These are phyloP conservation scores for Tephrocybe sp. DNA, from an alignment of 768 basidiomycete species.

Conservation along the genomic window DNA sequence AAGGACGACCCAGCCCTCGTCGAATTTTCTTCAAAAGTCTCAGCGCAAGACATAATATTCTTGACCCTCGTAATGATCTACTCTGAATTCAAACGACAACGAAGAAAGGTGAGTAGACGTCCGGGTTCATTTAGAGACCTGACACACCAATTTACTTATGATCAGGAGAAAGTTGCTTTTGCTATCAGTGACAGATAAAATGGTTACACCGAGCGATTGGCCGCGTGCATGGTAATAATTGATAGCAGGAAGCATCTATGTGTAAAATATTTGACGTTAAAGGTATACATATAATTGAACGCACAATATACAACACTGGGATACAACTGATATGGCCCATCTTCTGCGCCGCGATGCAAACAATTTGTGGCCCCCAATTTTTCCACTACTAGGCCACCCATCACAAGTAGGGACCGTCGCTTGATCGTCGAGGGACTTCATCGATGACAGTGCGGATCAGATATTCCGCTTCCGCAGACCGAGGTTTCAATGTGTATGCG, in stretches of 20 bases:
- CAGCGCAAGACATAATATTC: constrained; percentile 11
- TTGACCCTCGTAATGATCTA: constrained; percentile 15
- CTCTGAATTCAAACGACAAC: constrained; percentile 15
- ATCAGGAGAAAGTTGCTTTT: not conserved
- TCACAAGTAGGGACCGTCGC: constrained; percentile 19
- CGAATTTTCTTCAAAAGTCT: constrained; percentile 5
- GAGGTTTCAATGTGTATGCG: constrained; percentile 20
- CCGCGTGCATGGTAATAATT: not conserved
- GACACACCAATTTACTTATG: not conserved
- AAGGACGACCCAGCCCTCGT: constrained; percentile 11
- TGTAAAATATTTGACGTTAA: too few species aligned
- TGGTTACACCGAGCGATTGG: too few species aligned
- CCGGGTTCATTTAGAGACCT: not conserved
- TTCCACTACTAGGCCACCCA: too few species aligned
- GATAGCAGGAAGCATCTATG: not conserved
- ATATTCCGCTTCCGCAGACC: constrained; percentile 20
- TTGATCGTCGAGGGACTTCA: constrained; percentile 15
- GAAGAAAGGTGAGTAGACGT: constrained; percentile 1
- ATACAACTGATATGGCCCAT: too few species aligned
- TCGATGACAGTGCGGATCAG: constrained; percentile 19
- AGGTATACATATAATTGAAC: too few species aligned
- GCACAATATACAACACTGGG: too few species aligned
- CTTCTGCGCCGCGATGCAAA: too few species aligned
- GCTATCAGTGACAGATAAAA: not conserved
- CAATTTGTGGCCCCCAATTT: too few species aligned